Evolutionary conservation across 192 early-diverging fungal genomes (phyloP), one percentile per base, ranked within the genome.

Genomic region (Thamnidium elegans): DNA sequence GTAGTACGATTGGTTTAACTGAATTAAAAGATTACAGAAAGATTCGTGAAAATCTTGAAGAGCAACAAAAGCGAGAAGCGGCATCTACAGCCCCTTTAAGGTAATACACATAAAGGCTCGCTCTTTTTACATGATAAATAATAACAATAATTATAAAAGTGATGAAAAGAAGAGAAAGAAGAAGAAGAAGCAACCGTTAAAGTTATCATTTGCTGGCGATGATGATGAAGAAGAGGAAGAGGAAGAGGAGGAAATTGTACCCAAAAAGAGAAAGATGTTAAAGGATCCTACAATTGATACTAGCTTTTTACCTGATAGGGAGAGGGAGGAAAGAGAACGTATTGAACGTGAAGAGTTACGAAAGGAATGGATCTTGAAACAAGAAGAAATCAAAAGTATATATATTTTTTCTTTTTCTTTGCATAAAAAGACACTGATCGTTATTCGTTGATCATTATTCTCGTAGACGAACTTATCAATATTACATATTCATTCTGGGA

Each of bases 401-500:
- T n/a, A 48, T 48, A 1, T 13, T 15, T 14, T 48, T 48, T 3
- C 4, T 45, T 9, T 13, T 15, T 45, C 44, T 45, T 13, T 45
- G 8, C 39, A 23, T 45, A 36, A 20, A 43, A 55, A 13, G 34
- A 54, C 14, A n/a, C 45, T 7, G 9, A 56, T 20, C 34, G 53
- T 36, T 2, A 20, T 19, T 3, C 26, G 3, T 26, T 26, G 26
- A 26, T 26, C 3, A 30, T 9, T 43, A 11, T 44, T 20, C 17
- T 21, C 19, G 3, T 55, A 84, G 82, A 86, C 48, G 90, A 98
- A 71, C 75, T 77, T 7, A 92, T 98, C 36, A 68, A 71, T 14
- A 89, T 98, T 55, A 94, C 94, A 15, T 98, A 96, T 70, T 90
- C 87, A 53, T 98, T 93, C 67, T 98, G 95, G 95, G 94, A 98